Base-by-base conservation (phyloP, 169 alveolate genomes). In the Plasmodium ovale region DNA sequence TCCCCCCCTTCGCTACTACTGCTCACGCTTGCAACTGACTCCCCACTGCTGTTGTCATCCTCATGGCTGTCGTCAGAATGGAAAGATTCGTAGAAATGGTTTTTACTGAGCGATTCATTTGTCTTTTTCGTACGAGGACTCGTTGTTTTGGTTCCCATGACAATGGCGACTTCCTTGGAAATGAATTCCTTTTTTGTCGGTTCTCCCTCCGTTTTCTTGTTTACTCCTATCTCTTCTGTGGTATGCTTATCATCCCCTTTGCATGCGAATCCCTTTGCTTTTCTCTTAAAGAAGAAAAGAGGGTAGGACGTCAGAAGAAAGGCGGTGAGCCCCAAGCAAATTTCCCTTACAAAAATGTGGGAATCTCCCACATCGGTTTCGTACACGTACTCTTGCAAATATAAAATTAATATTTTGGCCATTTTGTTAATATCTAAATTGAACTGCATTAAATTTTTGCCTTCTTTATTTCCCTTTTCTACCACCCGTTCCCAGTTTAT, bases 311-410 rank as follows among this genome's bases (percentile, higher is more conserved):
- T 82, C 65, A 82, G 65, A 5, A 82, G 53, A 42, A 65, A 82
- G 35, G 82, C 69, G 47, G 71, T 67, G 3, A 65, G 73, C 2
- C 69, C 90, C 9, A 82, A 70, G 27, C 84, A 65, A 29, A 82
- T 67, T 56, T 82, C 90, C 19, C 90, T 27, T 6, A 82, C 90
- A 70, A 21, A 82, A 16, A 82, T n/a, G 42, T 82, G 90, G 2
- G 90, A 82, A 65, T 82, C 90, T 10, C 90, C 90, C 33, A 67
- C 65, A 69, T 82, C 90, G 12, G 56, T 51, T 51, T 82, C 90
- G 58, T 65, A 82, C 19, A 82, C 69, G 65, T 82, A 82, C 65
- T 82, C 90, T 58, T 82, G 90, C 29, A 82, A 65, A 39, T 82
- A 64, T 14, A 49, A 39, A 65, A 82, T 82, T 39, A 82, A 16